Conservation (phyloP, 75 land plant genomes). For the Selaginella tamariscina region DNA sequence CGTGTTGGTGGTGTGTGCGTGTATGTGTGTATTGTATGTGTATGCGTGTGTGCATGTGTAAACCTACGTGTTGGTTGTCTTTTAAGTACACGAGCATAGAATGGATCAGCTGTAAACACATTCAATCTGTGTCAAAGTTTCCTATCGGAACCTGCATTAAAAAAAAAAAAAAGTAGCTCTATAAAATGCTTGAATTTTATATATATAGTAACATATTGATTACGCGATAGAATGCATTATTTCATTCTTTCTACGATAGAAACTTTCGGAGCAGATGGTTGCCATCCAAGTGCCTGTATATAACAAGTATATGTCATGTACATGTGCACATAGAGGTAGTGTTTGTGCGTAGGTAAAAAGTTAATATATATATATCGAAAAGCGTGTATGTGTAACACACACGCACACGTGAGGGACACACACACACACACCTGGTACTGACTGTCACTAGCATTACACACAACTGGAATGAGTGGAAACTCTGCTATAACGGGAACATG, state of each 20-base stretch:
- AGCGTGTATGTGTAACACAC: too few relatives aligned
- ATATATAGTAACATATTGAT: too few relatives aligned
- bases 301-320: background rate
- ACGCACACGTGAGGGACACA: too few relatives aligned
- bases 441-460: constrained; percentile 83
- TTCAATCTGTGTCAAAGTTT: constrained; percentile 87
- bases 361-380: too few relatives aligned
- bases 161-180: too few relatives aligned
- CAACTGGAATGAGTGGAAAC: constrained; percentile 66
- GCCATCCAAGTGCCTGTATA: constrained; percentile 87
- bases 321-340: background rate
- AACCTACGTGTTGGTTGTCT: constrained; percentile 79
- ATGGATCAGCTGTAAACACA: constrained; percentile 66
- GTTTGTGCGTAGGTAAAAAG: background rate
- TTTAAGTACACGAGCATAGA: constrained; percentile 88
- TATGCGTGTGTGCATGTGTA: too few relatives aligned
- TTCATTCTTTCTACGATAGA: constrained; percentile 71
- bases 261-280: constrained; percentile 60
- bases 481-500: constrained; percentile 48
- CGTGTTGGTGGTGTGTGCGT: background rate
- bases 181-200: too few relatives aligned
- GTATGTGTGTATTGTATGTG: too few relatives aligned
- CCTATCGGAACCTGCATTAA: constrained; percentile 96
- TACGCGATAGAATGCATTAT: too few relatives aligned
- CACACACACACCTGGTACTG: constrained; percentile 94